These are phyloP conservation scores for Ophiocordyceps camponoti-rufipedis DNA, from an alignment of 2,329 filamentous ascomycete species.

Conservation along the genomic window DNA sequence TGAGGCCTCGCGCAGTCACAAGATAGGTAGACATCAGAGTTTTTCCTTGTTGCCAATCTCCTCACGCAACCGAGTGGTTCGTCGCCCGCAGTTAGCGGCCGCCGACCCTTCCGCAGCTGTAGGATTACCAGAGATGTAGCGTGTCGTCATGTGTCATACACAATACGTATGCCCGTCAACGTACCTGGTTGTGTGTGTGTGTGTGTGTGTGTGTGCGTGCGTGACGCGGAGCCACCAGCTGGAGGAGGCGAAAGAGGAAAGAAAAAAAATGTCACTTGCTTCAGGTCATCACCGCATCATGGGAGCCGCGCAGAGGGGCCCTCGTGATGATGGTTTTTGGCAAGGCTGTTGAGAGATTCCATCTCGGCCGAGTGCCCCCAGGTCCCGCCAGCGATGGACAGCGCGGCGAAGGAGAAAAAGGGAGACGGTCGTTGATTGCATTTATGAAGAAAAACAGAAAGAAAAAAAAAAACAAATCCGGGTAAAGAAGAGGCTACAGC, in stretches of 20 bases:
- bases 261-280: conserved; percentile 34
- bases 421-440: conserved; percentile 1
- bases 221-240: not conserved
- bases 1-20: no score
- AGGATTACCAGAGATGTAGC: conserved; percentile 24
- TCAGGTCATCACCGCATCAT: conserved; percentile 54
- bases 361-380: conserved; percentile 37
- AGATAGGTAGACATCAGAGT: not conserved
- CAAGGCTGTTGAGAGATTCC: conserved; percentile 32
- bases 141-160: conserved; percentile 14
- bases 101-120: conserved; percentile 11
- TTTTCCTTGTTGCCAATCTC: conserved; percentile 5
- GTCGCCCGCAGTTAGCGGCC: not conserved
- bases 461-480: not conserved
- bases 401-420: not conserved
- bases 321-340: conserved; percentile 53
- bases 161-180: not conserved
- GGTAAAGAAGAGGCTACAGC: not conserved
- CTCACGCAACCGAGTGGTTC: conserved; percentile 13
- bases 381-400: conserved; percentile 24
- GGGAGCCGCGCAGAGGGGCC: conserved; percentile 42
- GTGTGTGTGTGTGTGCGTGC: no score
- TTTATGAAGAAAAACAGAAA: conserved; percentile 8
- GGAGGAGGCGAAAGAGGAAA: not conserved
- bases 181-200: not conserved